Percentiles rank a stretch among this genome's conserved stretches.
Evolutionary conservation across 2,329 filamentous ascomycete genomes (phyloP).

Genomic region (Hortaea werneckii): DNA sequence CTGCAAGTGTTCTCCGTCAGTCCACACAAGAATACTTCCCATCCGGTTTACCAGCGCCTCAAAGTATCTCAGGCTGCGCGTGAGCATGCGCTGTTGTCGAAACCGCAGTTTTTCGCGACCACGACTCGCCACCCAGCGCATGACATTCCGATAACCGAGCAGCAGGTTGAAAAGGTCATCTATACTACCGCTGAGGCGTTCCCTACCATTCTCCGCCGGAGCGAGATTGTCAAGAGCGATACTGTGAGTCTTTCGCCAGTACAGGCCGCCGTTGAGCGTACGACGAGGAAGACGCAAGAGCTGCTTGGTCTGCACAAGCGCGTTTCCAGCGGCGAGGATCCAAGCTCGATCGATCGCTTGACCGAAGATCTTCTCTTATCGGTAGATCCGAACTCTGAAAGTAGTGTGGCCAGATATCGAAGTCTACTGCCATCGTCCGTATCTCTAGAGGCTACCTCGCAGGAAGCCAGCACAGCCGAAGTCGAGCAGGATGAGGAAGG

Average conservation of each 20-base stretch:
- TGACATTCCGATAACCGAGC: slow-evolving; percentile 56
- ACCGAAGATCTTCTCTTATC: slow-evolving; percentile 69
- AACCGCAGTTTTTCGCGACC: slow-evolving; percentile 68
- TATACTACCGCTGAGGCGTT: slow-evolving; percentile 79
- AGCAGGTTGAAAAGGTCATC: slow-evolving; percentile 72
- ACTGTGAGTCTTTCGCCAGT: slow-evolving; percentile 61
- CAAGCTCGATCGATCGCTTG: slow-evolving; percentile 52
- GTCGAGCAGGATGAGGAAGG: slow-evolving; percentile 23
- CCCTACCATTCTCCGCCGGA: slow-evolving; percentile 80
- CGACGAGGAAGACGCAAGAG: slow-evolving; percentile 82
- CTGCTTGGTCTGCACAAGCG: slow-evolving; percentile 66
- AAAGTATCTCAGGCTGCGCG: slow-evolving; percentile 71
- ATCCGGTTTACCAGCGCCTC: slow-evolving; percentile 81
- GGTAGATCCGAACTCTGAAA: slow-evolving; percentile 63
- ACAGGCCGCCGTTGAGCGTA: slow-evolving; percentile 83
- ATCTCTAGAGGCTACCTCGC: slow-evolving; percentile 31
- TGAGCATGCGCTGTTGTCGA: slow-evolving; percentile 74
- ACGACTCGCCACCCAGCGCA: slow-evolving; percentile 57
- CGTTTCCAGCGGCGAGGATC: slow-evolving; percentile 49
- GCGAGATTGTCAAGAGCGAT: slow-evolving; percentile 64
- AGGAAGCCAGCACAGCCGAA: slow-evolving; percentile 21
- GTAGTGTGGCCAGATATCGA: slow-evolving; percentile 68
- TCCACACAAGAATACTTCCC: slow-evolving; percentile 68
- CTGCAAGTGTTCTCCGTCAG: slow-evolving; percentile 72
- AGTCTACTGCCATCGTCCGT: slow-evolving; percentile 51